Evolutionary conservation across 192 early-diverging fungal species (phyloP).

Genomic region (Coemansia sp.): DNA sequence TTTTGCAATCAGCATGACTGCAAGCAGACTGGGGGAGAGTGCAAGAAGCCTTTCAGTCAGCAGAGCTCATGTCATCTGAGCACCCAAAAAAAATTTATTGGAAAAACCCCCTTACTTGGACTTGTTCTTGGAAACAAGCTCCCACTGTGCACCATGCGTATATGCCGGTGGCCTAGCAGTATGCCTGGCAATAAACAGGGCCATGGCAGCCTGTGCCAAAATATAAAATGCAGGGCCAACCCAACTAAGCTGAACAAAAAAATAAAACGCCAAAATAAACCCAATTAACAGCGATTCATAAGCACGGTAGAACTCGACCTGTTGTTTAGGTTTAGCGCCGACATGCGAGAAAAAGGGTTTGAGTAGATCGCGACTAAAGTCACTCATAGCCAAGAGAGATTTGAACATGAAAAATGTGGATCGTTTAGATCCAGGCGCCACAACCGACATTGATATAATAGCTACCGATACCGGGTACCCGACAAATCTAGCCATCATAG

Average conservation of each 20-base stretch:
- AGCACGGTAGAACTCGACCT: conserved; percentile 36
- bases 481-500: conserved; percentile 50
- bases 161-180: conserved; percentile 36
- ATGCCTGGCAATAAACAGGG: conserved; percentile 40
- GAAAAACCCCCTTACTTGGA: background rate
- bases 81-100: background rate
- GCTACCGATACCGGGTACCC: conserved; percentile 36
- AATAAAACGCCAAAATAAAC: conserved; percentile 49
- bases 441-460: conserved; percentile 24
- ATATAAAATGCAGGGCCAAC: conserved; percentile 51
- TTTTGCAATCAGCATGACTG: background rate
- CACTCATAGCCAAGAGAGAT: conserved; percentile 49
- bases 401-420: conserved; percentile 49
- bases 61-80: background rate
- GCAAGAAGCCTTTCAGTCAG: background rate
- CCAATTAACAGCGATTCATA: conserved; percentile 46
- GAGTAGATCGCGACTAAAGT: conserved; percentile 51
- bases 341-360: conserved; percentile 46
- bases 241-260: conserved; percentile 54
- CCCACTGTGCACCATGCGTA: conserved; percentile 35
- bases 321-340: conserved; percentile 49
- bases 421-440: conserved; percentile 32
- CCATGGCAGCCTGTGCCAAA: conserved; percentile 47
- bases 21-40: background rate
- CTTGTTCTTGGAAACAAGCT: conserved; percentile 5